These are phyloP conservation scores for Coemansia sp. DNA, from an alignment of 192 early-diverging fungal genomes.

Conservation along the genomic window DNA sequence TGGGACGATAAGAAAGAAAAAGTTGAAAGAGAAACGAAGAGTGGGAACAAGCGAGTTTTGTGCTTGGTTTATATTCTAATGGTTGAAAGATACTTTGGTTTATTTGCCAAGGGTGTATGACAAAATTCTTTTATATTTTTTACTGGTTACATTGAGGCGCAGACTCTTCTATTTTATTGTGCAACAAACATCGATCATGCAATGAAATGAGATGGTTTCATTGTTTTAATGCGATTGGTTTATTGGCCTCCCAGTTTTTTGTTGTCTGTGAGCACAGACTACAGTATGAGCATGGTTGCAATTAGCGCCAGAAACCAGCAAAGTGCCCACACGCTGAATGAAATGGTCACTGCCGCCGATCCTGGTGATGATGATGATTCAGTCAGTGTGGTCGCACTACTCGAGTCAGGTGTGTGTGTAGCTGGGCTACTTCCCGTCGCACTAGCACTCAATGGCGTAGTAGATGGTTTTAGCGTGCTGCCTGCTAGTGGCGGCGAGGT, in stretches of 20 bases:
- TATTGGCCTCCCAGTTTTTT: not conserved
- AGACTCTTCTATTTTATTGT: no score
- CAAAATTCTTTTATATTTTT: no score
- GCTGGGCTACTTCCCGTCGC: not conserved
- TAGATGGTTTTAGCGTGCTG: not conserved
- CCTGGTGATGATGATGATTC: no score
- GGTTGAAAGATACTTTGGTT: no score
- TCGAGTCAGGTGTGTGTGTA: conserved; percentile 1
- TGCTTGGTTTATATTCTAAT: no score
- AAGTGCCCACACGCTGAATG: not conserved
- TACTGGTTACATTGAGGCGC: no score
- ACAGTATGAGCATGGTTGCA: not conserved
- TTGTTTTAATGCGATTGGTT: not conserved
- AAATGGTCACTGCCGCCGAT: not conserved
- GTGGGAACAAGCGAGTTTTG: not conserved
- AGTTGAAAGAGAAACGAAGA: not conserved
- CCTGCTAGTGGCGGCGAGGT: not conserved
- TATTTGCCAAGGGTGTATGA: no score
- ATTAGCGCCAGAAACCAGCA: not conserved
- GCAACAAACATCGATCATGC: no score
- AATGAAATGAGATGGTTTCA: not conserved
- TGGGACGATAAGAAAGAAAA: not conserved
- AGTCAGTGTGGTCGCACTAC: not conserved
- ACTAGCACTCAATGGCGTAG: not conserved
- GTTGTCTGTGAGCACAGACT: not conserved